These are phyloP conservation scores for Gnomoniopsis smithogilvyi DNA, from an alignment of 2,329 filamentous ascomycete genomes.

Conservation along the genomic window DNA sequence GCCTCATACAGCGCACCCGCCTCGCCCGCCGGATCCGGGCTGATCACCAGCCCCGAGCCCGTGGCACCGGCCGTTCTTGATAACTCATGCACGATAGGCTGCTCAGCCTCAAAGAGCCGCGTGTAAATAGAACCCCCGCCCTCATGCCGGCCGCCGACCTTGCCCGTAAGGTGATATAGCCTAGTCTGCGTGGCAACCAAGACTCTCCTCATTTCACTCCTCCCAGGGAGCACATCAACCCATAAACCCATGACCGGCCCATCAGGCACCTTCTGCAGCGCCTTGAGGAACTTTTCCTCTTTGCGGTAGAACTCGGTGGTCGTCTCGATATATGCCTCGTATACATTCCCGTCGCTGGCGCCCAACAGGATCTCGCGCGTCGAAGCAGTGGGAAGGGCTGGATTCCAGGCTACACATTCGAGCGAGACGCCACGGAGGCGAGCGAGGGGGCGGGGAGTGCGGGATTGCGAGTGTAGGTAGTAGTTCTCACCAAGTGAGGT, in stretches of 20 bases:
- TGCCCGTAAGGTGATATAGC: conserved; percentile 78
- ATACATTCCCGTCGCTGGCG: conserved; percentile 89
- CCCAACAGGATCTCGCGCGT: conserved; percentile 93
- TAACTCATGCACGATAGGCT: conserved; percentile 72
- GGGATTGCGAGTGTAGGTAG: conserved; percentile 94
- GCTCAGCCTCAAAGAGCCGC: conserved; percentile 83
- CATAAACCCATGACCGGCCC: conserved; percentile 82
- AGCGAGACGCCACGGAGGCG: conserved; percentile 83
- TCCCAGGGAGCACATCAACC: conserved; percentile 69
- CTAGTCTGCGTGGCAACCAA: conserved; percentile 75
- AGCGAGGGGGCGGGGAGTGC: conserved; percentile 77
- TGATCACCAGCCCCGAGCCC: conserved; percentile 68
- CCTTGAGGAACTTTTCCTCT: conserved; percentile 89
- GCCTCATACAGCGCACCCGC: conserved; percentile 49
- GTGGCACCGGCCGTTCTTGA: conserved; percentile 51
- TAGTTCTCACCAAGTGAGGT: conserved; percentile 94
- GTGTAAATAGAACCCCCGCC: conserved; percentile 83
- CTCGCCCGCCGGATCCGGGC: conserved; percentile 65
- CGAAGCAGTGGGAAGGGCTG: conserved; percentile 85
- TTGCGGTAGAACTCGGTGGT: conserved; percentile 92
- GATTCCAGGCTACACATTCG: conserved; percentile 92
- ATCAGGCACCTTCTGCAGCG: conserved; percentile 77
- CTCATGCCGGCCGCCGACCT: conserved; percentile 70
- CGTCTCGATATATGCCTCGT: conserved; percentile 92
- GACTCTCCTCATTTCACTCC: conserved; percentile 69